These are phyloP conservation scores for Papiliotrema laurentii DNA, from an alignment of 1,284 basidiomycete genomes.

Conservation along the genomic window DNA sequence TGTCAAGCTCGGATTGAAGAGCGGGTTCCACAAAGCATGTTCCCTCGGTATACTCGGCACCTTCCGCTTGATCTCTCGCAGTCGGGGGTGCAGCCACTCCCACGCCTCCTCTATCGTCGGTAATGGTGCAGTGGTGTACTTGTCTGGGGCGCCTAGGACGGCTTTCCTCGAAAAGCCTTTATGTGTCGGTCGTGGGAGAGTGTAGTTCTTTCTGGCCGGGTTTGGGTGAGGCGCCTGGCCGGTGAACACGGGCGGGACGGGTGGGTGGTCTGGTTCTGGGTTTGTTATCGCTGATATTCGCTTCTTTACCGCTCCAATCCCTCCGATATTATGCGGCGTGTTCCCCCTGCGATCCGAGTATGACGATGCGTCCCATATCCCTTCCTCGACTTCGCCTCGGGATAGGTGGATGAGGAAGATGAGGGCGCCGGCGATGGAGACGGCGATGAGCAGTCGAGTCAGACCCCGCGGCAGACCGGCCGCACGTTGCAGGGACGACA, in stretches of 20 bases:
- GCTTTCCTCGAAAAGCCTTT: slow-evolving; percentile 19
- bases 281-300: slow-evolving; percentile 8
- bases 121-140: slow-evolving; percentile 22
- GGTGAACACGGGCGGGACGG: neutral
- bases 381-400: slow-evolving; percentile 14
- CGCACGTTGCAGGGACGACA: neutral
- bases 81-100: slow-evolving; percentile 25
- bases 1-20: slow-evolving; percentile 38
- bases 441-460: slow-evolving; percentile 6
- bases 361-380: slow-evolving; percentile 30
- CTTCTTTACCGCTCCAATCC: slow-evolving; percentile 12
- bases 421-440: slow-evolving; percentile 1
- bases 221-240: slow-evolving; percentile 1
- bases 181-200: slow-evolving; percentile 10
- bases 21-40: slow-evolving; percentile 31
- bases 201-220: slow-evolving; percentile 7
- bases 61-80: slow-evolving; percentile 30
- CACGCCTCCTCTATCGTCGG: slow-evolving; percentile 37
- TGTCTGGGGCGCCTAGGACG: slow-evolving; percentile 17
- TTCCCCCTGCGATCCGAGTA: slow-evolving; percentile 19
- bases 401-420: slow-evolving; percentile 8
- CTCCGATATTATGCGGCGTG: slow-evolving; percentile 1
- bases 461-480: slow-evolving; percentile 13
- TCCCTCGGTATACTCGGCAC: slow-evolving; percentile 28
- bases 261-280: neutral